These are phyloP conservation scores for Phytophthora pluvialis DNA, from an alignment of 352 stramenopile genomes.

Conservation along the genomic window DNA sequence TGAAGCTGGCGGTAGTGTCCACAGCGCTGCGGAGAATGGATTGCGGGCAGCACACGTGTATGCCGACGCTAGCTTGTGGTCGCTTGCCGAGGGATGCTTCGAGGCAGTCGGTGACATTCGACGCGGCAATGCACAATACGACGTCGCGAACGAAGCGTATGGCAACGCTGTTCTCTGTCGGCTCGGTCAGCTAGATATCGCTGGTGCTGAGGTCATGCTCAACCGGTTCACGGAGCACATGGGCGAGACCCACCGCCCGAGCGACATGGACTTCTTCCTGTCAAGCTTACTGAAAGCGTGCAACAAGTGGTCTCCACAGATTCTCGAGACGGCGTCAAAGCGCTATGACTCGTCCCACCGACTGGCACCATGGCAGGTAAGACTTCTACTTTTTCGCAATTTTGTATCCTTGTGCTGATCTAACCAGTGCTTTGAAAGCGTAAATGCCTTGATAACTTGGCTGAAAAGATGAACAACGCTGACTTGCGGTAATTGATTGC, in stretches of 20 bases:
- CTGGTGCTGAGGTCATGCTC: conserved; percentile 59
- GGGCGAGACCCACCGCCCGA: conserved; percentile 38
- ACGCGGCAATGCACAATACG: conserved; percentile 38
- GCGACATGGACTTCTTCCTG: conserved; percentile 64
- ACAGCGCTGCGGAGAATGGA: conserved; percentile 57
- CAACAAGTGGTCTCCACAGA: conserved; percentile 60
- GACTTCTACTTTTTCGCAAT: background rate
- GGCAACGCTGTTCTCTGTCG: conserved; percentile 67
- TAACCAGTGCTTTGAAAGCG: conserved; percentile 37
- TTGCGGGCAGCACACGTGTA: conserved; percentile 59
- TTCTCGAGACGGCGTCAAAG: conserved; percentile 56
- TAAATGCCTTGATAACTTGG: conserved; percentile 61
- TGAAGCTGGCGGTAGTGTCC: conserved; percentile 57
- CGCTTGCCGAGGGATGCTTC: conserved; percentile 60
- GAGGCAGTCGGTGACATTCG: conserved; percentile 60
- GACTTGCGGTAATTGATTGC: conserved; percentile 56
- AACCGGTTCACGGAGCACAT: conserved; percentile 46
- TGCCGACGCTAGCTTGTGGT: conserved; percentile 59
- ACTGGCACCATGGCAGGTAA: conserved; percentile 73
- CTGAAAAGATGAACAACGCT: conserved; percentile 51
- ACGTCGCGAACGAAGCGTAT: conserved; percentile 60
- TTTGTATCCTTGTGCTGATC: background rate
- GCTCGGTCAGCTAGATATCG: conserved; percentile 62
- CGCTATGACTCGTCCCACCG: conserved; percentile 51
- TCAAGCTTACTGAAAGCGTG: conserved; percentile 62